Base-by-base conservation (phyloP, 2,329 filamentous ascomycete species). In the Nectriaceae sp. region DNA sequence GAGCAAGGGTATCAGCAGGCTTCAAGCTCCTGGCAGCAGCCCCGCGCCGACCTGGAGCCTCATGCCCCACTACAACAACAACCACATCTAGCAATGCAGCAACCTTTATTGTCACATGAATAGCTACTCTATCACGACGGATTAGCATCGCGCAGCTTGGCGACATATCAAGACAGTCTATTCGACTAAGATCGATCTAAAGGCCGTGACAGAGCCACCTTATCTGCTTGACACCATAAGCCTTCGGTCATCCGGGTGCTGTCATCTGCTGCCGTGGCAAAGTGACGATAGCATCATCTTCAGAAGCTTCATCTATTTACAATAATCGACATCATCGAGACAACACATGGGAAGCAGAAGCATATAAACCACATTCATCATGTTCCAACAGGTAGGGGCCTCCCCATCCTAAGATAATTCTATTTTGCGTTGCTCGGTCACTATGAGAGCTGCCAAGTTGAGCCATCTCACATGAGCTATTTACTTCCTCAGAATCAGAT, bases 361-460 rank as follows among this genome's bases (percentile, higher is more conserved):
- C 24, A 29, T 11, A 37, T 40, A 38, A 21, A 40, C 31, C 40
- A 18, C 11, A 13, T 45, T 38, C 53, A 50, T 36, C 50, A 65
- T 67, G 65, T 67, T 67, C 41, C 63, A 65, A 47, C 58, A 61
- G 54, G 65, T 67, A 54, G 22, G 57, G 35, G 18, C 5, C 24
- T 13, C 24, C 24, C 36, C 45, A 19, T 41, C 18, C 22, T 21
- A 21, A 42, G 4, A 21, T 18, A 15, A 33, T 36, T 33, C 31
- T 42, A 22, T 11, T 31, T 41, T 29, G 20, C 22, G 24, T 38
- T n/a, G 10, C 29, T 16, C 6, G n/a, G 26, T 20, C 21, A n/a
- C 26, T 39, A 18, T 40, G 21, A 44, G 44, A 31, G 24, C 6
- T 13, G 24, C 20, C 40, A 31, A 29, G 36, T 19, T 11, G 35